Evolutionary conservation across 441 rosid genomes (phyloP).

Genomic region (Jatropha multifida): DNA sequence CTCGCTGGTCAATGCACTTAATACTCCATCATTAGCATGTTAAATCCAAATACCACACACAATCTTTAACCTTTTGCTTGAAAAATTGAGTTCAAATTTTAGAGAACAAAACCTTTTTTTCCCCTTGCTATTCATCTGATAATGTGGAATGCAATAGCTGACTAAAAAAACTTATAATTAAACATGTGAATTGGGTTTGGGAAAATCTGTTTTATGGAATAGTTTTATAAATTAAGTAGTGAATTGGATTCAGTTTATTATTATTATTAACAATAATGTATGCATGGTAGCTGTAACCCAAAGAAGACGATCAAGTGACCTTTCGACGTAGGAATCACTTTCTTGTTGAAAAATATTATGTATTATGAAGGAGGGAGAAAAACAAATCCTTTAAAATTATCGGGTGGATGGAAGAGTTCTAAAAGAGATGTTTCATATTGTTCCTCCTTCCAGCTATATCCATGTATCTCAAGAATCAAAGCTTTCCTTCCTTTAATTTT

Average conservation of each 20-base stretch:
- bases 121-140: no score
- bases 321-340: slow-evolving; percentile 6
- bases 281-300: slow-evolving; percentile 15
- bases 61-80: no score
- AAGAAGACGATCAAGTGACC: slow-evolving; percentile 1
- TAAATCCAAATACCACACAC: no score
- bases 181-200: background rate
- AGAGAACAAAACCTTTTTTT: no score
- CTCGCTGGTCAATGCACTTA: no score
- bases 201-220: background rate
- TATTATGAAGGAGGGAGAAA: background rate
- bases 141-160: background rate
- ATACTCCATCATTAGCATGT: no score
- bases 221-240: no score
- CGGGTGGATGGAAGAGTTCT: background rate
- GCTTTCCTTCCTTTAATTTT: background rate
- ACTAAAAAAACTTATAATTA: background rate
- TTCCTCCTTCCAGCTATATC: background rate
- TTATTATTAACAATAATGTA: no score
- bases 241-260: no score
- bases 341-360: background rate
- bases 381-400: background rate
- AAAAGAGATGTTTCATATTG: background rate
- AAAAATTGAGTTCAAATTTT: background rate
- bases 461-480: background rate